phyloP scores from a whole-genome alignment of 345 rosid genomes.

The Ceriops tagal region DNA sequence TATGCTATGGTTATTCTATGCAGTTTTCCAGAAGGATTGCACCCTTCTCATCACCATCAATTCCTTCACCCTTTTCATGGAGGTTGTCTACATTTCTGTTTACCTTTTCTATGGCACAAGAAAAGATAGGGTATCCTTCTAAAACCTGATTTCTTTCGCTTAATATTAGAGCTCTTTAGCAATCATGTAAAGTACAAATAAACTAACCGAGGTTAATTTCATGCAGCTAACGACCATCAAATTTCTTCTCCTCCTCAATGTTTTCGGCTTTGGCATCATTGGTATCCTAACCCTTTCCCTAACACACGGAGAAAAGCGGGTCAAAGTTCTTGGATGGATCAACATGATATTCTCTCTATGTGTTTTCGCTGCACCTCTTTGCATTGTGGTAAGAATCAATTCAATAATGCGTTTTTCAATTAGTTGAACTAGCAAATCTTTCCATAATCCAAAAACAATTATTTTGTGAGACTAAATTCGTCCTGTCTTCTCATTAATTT shows the following conservation, averaged over 20 bases:
- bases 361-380: constrained; percentile 83
- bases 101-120: constrained; percentile 23
- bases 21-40: constrained; percentile 19
- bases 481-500: background rate
- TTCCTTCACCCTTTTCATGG: constrained; percentile 26
- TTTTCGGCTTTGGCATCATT: constrained; percentile 58
- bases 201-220: no score
- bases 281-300: constrained; percentile 42
- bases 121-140: constrained; percentile 18
- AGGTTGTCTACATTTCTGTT: constrained; percentile 17
- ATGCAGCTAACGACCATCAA: constrained; percentile 52
- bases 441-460: no score
- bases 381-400: constrained; percentile 51
- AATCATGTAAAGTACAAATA: background rate
- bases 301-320: constrained; percentile 36
- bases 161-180: background rate
- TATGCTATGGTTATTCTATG: constrained; percentile 34
- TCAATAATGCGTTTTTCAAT: background rate
- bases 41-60: constrained; percentile 28
- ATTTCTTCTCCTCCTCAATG: constrained; percentile 43
- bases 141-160: background rate
- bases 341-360: constrained; percentile 65
- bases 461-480: no score
- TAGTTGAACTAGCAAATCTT: background rate
- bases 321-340: constrained; percentile 59